These are phyloP conservation scores for Trichosporon ovoides DNA, from an alignment of 1,284 basidiomycete genomes.

Conservation along the genomic window DNA sequence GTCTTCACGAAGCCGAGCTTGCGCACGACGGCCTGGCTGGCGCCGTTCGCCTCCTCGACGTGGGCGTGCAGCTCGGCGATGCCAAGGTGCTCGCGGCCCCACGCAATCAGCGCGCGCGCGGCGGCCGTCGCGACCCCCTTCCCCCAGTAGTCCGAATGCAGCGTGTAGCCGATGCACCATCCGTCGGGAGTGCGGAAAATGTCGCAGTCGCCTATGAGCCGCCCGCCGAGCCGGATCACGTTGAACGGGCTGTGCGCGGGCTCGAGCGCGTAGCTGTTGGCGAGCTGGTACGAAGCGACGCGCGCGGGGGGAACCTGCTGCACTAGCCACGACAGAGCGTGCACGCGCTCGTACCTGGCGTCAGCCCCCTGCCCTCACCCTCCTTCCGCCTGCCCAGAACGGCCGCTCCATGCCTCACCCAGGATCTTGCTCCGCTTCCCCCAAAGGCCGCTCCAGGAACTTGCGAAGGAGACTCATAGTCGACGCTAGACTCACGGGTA, in stretches of 20 bases:
- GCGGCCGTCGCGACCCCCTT: not conserved
- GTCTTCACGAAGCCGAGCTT: not conserved
- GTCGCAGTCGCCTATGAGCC: not conserved
- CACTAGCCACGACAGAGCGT: not conserved
- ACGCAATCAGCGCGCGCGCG: not conserved
- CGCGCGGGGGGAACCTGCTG: not conserved
- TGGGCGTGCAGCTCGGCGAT: not conserved
- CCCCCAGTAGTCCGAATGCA: not conserved
- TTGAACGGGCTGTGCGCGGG: not conserved
- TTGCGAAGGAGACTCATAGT: not conserved
- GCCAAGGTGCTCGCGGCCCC: not conserved
- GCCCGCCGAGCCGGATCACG: not conserved
- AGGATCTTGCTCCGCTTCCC: no score
- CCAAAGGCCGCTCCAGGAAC: no score
- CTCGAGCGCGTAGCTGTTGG: not conserved
- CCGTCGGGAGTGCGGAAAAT: not conserved
- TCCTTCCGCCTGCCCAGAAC: not conserved
- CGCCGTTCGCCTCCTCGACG: not conserved
- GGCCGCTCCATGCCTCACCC: no score
- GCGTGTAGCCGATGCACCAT: not conserved
- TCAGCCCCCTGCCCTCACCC: not conserved
- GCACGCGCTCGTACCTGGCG: not conserved
- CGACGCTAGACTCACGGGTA: not conserved
- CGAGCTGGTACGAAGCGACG: not conserved
- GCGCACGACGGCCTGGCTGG: not conserved